A percentile compares a stretch with the other conserved stretches of the same genome.
Conservation (phyloP, 2,329 filamentous ascomycete genomes). For the Colletotrichum filicis region DNA sequence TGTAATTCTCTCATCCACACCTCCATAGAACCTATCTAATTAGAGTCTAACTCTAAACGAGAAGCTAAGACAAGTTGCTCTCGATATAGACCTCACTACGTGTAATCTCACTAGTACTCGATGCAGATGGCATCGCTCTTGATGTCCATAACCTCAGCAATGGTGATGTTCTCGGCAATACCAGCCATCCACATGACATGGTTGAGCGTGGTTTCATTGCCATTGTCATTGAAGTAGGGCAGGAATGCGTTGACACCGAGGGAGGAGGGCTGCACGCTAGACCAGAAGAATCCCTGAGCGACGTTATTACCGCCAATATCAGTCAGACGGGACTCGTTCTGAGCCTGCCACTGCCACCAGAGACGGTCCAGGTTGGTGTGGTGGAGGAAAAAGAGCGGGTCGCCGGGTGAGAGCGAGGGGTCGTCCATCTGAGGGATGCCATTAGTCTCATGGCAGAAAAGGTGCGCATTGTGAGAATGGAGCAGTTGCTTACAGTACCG, state of each 20-base stretch:
- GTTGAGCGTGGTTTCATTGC: constrained; percentile 19
- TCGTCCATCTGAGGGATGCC: constrained; percentile 16
- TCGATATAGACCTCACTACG: not conserved
- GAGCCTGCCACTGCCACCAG: constrained; percentile 22
- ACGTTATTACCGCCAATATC: constrained; percentile 22
- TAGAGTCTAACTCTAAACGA: not conserved
- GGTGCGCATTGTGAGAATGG: too few species aligned
- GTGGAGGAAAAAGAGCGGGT: constrained; percentile 23
- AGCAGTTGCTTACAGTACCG: constrained; percentile 7
- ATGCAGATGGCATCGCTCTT: constrained; percentile 23
- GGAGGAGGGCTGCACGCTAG: not conserved
- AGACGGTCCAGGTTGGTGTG: constrained; percentile 24
- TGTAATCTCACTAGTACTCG: not conserved
- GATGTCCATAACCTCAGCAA: constrained; percentile 27
- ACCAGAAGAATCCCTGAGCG: not conserved
- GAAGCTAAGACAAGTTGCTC: not conserved
- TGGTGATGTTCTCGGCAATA: constrained; percentile 22
- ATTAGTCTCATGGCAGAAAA: too few species aligned
- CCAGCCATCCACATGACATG: constrained; percentile 24
- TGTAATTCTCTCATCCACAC: too few species aligned
- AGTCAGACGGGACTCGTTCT: constrained; percentile 32
- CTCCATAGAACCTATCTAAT: too few species aligned
- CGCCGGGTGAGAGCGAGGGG: constrained; percentile 17
- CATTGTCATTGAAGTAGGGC: constrained; percentile 26
- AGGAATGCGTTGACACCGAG: not conserved